Evolutionary conservation across 2,329 filamentous ascomycete species (phyloP).

Genomic region (Trichoderma aggressivum): DNA sequence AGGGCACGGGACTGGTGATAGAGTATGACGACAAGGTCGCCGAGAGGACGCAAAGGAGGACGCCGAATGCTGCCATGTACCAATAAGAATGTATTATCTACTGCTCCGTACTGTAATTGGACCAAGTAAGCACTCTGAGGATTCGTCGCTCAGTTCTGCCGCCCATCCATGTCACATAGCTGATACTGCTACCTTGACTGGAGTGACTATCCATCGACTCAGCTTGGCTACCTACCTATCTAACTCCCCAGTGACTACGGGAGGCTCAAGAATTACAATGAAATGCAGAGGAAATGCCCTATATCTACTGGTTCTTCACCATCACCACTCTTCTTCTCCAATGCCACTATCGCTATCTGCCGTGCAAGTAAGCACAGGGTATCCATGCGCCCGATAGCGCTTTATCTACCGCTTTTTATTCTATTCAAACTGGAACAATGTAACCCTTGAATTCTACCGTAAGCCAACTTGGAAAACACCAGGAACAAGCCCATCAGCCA

Average conservation of each 20-base stretch:
- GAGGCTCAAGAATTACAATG: not conserved
- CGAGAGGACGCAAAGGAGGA: not conserved
- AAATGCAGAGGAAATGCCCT: not conserved
- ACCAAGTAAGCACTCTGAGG: constrained; percentile 6
- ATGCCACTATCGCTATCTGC: not conserved
- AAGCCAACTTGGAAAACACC: not conserved
- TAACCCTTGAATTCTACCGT: not conserved
- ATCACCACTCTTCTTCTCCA: not conserved
- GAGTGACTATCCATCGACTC: not conserved
- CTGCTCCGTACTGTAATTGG: constrained; percentile 10
- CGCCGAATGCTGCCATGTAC: constrained; percentile 13
- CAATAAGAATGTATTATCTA: constrained; percentile 17
- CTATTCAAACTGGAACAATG: not conserved
- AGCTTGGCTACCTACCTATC: not conserved
- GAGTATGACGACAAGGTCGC: not conserved
- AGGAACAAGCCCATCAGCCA: not conserved
- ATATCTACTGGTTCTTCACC: not conserved
- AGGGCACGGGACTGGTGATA: not conserved
- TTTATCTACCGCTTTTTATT: not conserved
- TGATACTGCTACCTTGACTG: not conserved
- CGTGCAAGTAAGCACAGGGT: not conserved
- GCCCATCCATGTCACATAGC: not conserved
- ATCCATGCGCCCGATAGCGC: not conserved
- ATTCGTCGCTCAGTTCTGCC: not conserved
- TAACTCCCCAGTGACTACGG: not conserved